Percentiles rank a stretch among this genome's conserved stretches.
Conservation (phyloP, 768 basidiomycete species). For the Rhodotorula kratochvilovae region DNA sequence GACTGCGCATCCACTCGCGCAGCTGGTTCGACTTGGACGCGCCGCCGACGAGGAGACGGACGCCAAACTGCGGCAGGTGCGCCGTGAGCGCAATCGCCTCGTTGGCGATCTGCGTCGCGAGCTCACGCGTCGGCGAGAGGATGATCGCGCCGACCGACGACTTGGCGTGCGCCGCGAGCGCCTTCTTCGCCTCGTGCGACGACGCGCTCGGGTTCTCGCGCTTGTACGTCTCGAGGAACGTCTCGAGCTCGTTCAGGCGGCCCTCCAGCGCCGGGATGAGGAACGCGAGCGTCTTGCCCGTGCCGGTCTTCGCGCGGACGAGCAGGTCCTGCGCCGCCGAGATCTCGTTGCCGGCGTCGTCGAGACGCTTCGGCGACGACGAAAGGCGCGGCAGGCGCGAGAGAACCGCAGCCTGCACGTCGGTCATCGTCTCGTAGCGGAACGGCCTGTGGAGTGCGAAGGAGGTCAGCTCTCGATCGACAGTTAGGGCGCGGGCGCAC, state of each 20-base stretch:
- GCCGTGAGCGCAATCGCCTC: conserved; percentile 59
- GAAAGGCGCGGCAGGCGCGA: conserved; percentile 68
- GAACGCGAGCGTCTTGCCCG: conserved; percentile 93
- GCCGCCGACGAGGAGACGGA: conserved; percentile 49
- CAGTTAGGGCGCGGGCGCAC: background rate
- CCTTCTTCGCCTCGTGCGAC: conserved; percentile 54
- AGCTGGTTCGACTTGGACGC: conserved; percentile 66
- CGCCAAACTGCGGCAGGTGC: conserved; percentile 38
- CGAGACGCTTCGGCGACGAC: conserved; percentile 52
- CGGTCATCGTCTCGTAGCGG: conserved; percentile 65
- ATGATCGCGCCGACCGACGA: conserved; percentile 52
- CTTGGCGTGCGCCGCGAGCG: conserved; percentile 65
- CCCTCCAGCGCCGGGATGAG: conserved; percentile 69
- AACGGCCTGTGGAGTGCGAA: conserved; percentile 67
- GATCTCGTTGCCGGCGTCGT: conserved; percentile 35
- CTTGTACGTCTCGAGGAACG: conserved; percentile 33
- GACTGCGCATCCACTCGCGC: conserved; percentile 59
- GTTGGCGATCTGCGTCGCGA: conserved; percentile 49
- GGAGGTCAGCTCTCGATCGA: conserved; percentile 45
- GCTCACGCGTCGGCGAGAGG: conserved; percentile 50
- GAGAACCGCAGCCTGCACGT: conserved; percentile 76
- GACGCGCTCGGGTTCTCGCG: conserved; percentile 41
- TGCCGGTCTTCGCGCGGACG: conserved; percentile 94
- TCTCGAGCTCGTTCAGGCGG: conserved; percentile 46
- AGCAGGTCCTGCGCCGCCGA: conserved; percentile 67